Base-by-base conservation (phyloP, 208 protist species). In the Acanthamoeba royreba region DNA sequence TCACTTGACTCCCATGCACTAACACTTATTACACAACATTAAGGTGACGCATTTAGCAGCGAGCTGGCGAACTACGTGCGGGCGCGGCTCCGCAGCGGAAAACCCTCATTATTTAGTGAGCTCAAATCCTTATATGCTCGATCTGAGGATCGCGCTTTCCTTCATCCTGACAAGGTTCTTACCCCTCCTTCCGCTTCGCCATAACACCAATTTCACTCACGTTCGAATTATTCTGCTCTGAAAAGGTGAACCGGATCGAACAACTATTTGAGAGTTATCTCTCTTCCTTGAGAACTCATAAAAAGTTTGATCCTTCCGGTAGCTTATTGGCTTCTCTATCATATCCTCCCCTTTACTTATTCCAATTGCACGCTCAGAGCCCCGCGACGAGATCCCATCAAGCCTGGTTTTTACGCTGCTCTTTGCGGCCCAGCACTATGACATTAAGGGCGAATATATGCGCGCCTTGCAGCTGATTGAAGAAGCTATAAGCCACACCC, bases 111-210 rank as follows among this genome's bases (percentile, higher is more conserved):
- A 42, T 88, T 88, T 31, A 63, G 47, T 22, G 79, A 88, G n/a
- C 79, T 88, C 79, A 88, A 88, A 38, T 88, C 79, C 3, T 33
- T 88, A n/a, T 88, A 88, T n/a, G 47, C 43, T 4, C 79, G 79
- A 25, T 9, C 46, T 33, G 47, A 9, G 4, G 38, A 47, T 42
- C 69, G 47, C 2, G 13, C 69, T 4, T 81, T 81, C 38, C 15
- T 4, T 4, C 38, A 47, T 28, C 69, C 69, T 42, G 69, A 81
- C 69, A 81, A 81, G 69, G 13, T 69, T 8, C 19, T 69, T n/a
- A 38, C 58, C 58, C 33, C 58, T 55, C 58, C 19, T 69, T 13
- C 33, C 58, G 25, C 19, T 69, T 69, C 49, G 22, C 22, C 15
- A n/a, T 22, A 13, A 22, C 49, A 22, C 13, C 22, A 13, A 13